A percentile compares a stretch with the other conserved stretches of the same genome.
phyloP scores from a whole-genome alignment of 2,329 filamentous ascomycete genomes.

The Fusarium sp. region DNA sequence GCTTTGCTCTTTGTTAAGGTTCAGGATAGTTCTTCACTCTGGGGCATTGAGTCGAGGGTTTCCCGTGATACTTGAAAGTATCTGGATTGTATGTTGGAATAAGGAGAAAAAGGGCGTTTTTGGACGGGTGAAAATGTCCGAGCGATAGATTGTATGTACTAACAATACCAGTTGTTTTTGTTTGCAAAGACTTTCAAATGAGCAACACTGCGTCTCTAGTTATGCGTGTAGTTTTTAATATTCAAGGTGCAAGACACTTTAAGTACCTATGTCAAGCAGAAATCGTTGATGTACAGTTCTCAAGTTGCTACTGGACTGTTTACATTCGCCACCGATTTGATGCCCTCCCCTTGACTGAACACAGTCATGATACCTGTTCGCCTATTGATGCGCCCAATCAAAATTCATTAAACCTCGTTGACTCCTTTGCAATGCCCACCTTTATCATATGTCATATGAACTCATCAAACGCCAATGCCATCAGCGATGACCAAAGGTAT shows the following conservation, averaged over 20 bases:
- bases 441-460: not conserved
- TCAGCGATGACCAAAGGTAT: slow-evolving; percentile 3
- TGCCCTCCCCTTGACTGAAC: not conserved
- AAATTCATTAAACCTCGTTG: not conserved
- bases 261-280: not conserved
- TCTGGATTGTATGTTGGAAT: slow-evolving; percentile 28
- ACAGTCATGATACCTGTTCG: not conserved
- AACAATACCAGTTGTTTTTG: slow-evolving; percentile 42
- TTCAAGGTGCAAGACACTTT: not conserved
- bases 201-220: not conserved
- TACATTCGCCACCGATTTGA: not conserved
- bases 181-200: not conserved
- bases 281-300: not conserved
- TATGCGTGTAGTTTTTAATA: not conserved
- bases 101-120: slow-evolving; percentile 39
- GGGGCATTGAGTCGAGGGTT: not conserved
- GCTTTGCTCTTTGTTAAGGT: not conserved
- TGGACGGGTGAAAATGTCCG: slow-evolving; percentile 40
- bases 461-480: not conserved
- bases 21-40: not conserved
- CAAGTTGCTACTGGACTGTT: not conserved
- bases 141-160: slow-evolving; percentile 43
- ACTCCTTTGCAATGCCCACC: not conserved
- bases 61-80: slow-evolving; percentile 9
- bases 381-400: not conserved